These are phyloP conservation scores for Fraxinus floribunda DNA, from an alignment of 305 asterid genomes.

Conservation along the genomic window DNA sequence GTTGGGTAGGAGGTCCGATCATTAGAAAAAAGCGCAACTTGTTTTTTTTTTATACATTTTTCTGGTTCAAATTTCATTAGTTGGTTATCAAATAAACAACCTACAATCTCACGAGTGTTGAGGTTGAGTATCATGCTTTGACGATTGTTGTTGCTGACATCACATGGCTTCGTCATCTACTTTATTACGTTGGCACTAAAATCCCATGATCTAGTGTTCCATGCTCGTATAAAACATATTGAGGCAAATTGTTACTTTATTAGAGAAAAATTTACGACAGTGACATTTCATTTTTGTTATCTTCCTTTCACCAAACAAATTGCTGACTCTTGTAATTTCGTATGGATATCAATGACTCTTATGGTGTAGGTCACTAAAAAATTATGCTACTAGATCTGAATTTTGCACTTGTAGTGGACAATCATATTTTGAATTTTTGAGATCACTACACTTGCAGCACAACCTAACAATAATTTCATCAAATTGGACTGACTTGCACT, in stretches of 20 bases:
- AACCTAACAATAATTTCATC: neutral
- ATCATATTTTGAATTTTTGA: neutral
- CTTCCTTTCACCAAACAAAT: neutral
- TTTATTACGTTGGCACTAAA: neutral
- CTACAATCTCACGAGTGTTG: neutral
- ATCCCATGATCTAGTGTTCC: neutral
- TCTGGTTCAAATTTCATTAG: neutral
- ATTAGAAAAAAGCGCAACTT: neutral
- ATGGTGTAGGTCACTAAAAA: neutral
- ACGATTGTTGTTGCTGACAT: neutral
- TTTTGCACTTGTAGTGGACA: neutral
- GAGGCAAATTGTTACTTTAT: neutral
- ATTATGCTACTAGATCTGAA: neutral
- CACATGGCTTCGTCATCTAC: neutral
- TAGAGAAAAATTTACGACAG: neutral
- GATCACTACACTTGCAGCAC: neutral
- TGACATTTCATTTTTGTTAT: neutral
- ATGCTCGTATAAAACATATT: neutral
- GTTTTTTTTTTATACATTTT: no score
- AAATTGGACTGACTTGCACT: neutral
- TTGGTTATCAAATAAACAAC: neutral
- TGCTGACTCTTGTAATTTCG: neutral
- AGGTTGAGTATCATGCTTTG: neutral
- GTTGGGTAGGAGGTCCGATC: neutral
- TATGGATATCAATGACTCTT: neutral